phyloP scores from a whole-genome alignment of 768 basidiomycete species.

The Hygrocybe coccinea region DNA sequence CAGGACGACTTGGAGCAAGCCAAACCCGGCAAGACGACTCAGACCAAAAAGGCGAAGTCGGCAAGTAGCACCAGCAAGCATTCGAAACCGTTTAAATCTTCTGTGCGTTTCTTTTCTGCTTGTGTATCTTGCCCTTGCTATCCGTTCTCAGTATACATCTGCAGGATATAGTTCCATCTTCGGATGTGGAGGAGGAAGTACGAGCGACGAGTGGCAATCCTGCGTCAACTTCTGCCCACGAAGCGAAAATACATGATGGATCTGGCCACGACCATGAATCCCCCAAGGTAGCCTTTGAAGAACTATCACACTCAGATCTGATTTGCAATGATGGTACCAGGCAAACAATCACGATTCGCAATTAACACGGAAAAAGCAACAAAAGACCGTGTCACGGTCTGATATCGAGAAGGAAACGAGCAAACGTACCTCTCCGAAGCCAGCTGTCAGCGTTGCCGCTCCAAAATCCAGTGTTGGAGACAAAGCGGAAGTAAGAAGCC shows the following conservation, averaged over 20 bases:
- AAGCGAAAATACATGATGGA: constrained; percentile 3
- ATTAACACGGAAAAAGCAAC: too few relatives aligned
- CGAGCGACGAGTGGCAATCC: not conserved
- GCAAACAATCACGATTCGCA: too few relatives aligned
- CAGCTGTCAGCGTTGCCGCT: not conserved
- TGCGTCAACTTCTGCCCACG: not conserved
- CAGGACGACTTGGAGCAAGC: not conserved
- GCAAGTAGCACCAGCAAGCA: not conserved
- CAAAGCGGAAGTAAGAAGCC: not conserved
- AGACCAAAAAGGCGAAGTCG: not conserved
- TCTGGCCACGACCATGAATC: not conserved
- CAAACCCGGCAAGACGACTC: not conserved
- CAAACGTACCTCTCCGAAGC: not conserved
- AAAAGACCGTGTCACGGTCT: too few relatives aligned
- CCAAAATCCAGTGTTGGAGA: not conserved
- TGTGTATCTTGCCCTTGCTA: not conserved
- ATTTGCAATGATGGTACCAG: too few relatives aligned
- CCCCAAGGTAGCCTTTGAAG: not conserved
- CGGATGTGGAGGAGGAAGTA: constrained; percentile 29
- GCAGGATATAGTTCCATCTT: constrained; percentile 34
- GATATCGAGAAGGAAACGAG: not conserved
- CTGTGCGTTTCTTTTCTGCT: constrained; percentile 23
- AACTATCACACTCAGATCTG: too few relatives aligned
- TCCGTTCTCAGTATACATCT: not conserved
- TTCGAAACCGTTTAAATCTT: constrained; percentile 35